phyloP scores from a whole-genome alignment of 805 yeast species.

The Metschnikowia sp. region DNA sequence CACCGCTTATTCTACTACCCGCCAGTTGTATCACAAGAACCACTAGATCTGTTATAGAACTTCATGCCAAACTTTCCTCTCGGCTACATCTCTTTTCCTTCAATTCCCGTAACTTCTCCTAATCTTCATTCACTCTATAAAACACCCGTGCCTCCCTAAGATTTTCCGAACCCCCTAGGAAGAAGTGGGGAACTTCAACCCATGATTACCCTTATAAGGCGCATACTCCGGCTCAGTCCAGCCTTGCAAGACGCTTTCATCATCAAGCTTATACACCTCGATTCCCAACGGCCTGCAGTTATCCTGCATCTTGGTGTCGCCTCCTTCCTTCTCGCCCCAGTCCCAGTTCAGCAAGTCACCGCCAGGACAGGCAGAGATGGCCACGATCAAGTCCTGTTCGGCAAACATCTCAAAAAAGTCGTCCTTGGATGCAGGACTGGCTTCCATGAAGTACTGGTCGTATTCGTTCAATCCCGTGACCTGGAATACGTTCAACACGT shows the following conservation, averaged over 20 bases:
- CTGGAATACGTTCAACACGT: slow-evolving; percentile 66
- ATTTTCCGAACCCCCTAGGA: neutral
- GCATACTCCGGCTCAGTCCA: slow-evolving; percentile 54
- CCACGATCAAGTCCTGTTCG: slow-evolving; percentile 60
- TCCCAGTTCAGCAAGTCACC: slow-evolving; percentile 69
- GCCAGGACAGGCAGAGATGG: slow-evolving; percentile 67
- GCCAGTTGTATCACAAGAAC: no score
- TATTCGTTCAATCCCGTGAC: slow-evolving; percentile 63
- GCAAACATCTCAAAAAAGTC: slow-evolving; percentile 69
- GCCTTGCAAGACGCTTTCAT: slow-evolving; percentile 40
- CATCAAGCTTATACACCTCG: slow-evolving; percentile 55
- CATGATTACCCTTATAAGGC: slow-evolving; percentile 57
- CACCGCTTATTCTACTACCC: no score
- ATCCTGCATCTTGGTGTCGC: slow-evolving; percentile 50
- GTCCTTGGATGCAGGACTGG: slow-evolving; percentile 57
- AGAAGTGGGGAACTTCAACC: slow-evolving; percentile 29
- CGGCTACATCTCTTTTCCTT: no score
- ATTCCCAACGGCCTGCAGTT: slow-evolving; percentile 63
- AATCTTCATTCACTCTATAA: no score
- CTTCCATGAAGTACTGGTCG: slow-evolving; percentile 68
- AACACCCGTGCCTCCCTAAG: no score
- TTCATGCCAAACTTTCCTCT: no score
- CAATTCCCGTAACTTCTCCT: no score
- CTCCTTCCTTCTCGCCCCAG: slow-evolving; percentile 58
- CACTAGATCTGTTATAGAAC: no score